Evolutionary conservation across 305 asterid genomes (phyloP), one percentile per base, ranked within the genome.

Genomic region (Fraxinus sp.): DNA sequence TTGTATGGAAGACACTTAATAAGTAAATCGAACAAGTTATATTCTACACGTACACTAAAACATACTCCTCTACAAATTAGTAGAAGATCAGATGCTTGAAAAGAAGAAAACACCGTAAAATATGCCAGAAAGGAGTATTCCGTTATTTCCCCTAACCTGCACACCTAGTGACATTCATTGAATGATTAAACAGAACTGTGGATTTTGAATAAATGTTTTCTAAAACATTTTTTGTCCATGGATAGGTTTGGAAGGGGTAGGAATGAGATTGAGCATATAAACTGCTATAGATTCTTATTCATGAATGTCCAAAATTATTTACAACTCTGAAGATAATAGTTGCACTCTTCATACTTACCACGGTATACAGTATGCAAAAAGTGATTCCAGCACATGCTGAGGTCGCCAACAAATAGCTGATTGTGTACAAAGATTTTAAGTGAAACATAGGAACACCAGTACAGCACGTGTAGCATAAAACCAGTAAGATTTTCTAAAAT

Each of bases 371-470:
- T 20, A 87, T 11, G 86, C 97, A 94, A 79, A 93, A 90, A 32
- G 97, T 89, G 90, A 94, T 81, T 87, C 98, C 98, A 80, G 94
- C 86, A 79, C 93, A 30, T 52, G 93, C 93, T 16, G 95, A 85
- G 64, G 97, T 90, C 81, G 91, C 95, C 93, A 91, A 76, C 91
- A 89, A 22, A 84, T 93, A 93, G 84, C 94, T 94, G 87, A 89
- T 81, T 0, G 95, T 91, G 90, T 91, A 94, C 89, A 94, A 57
- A 32, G 97, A 87, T 87, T 94, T 93, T n/a, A n/a, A n/a, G n/a
- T n/a, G n/a, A n/a, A n/a, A n/a, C n/a, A n/a, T n/a, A n/a, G n/a
- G n/a, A n/a, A n/a, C n/a, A n/a, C n/a, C n/a, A n/a, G n/a, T n/a
- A n/a, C n/a, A n/a, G n/a, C n/a, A n/a, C n/a, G n/a, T n/a, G n/a